Conservation (phyloP, 1,139 yeast genomes). For the Kodamaea fungicola region DNA sequence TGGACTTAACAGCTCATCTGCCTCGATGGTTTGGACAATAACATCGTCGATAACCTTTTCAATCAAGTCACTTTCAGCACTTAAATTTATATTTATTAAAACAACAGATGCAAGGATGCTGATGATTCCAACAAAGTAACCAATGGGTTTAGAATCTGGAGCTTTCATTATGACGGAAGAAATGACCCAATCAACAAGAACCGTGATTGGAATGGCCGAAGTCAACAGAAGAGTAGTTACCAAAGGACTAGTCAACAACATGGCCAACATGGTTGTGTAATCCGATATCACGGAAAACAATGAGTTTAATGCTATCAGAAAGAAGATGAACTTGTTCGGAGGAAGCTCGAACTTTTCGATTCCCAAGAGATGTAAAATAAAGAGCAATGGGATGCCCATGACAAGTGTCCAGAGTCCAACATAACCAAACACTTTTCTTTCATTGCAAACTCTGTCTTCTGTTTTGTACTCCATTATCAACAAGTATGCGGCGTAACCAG, state of each 20-base stretch:
- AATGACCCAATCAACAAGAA: constrained; percentile 42
- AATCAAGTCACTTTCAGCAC: constrained; percentile 44
- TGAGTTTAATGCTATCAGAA: constrained; percentile 39
- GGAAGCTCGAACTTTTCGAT: constrained; percentile 41
- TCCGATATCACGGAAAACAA: constrained; percentile 48
- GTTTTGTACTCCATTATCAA: constrained; percentile 44
- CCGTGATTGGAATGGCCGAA: constrained; percentile 51
- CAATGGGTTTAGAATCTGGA: constrained; percentile 23
- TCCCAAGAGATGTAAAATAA: constrained; percentile 27
- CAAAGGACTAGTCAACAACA: constrained; percentile 52
- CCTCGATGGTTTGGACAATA: constrained; percentile 44
- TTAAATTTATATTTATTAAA: constrained; percentile 42
- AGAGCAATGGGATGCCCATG: constrained; percentile 37
- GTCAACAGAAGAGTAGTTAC: constrained; percentile 51
- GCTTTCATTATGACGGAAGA: constrained; percentile 19
- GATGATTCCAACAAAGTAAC: constrained; percentile 44
- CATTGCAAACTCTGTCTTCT: constrained; percentile 42
- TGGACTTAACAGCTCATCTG: constrained; percentile 47
- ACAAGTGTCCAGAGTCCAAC: constrained; percentile 43
- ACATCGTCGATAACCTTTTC: constrained; percentile 49
- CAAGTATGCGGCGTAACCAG: constrained; percentile 45
- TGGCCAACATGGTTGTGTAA: constrained; percentile 46
- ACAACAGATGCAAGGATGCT: constrained; percentile 47
- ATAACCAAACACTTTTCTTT: constrained; percentile 44
- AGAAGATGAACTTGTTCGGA: constrained; percentile 27